Base-by-base conservation (phyloP, 495 filamentous ascomycete genomes). In the Daldinia decipiens region DNA sequence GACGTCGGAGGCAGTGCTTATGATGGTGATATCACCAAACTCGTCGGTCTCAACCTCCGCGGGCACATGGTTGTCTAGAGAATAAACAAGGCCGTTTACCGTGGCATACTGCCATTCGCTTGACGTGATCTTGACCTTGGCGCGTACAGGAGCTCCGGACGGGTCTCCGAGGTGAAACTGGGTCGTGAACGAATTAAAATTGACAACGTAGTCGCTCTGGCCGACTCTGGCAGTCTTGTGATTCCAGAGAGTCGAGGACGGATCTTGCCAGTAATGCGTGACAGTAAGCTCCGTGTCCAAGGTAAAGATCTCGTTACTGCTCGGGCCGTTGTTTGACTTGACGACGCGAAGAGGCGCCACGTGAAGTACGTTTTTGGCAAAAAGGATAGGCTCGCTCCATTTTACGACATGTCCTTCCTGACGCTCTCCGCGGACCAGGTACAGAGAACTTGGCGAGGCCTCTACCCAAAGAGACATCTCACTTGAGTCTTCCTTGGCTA, bases 391-490 rank as follows among this genome's bases (percentile, higher is more conserved):
- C 15, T 39, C 36, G 5, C 13, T 15, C 36, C 36, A 39, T 12
- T 39, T 39, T 1, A 39, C 36, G 36, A 39, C 3, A 15, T 39
- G 36, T 39, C 36, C 36, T 15, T 39, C 36, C 36, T 39, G 36
- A 39, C 36, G 36, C 36, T 39, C 12, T 39, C 36, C 36, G 13
- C 13, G 36, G 36, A 39, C 36, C n/a, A 39, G 36, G 13, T 39
- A 39, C 5, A 39, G 36, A 39, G 36, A 39, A 39, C 36, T 39
- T 15, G 36, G 36, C 4, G 36, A 39, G n/a, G 36, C 36, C 36
- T 39, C 36, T 39, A 39, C 36, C 36, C 36, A 39, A n/a, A 39
- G 36, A n/a, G 36, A 39, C 36, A 39, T 39, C 36, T 39, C 36
- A 13, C 36, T 12, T 15, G 13, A n/a, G 36, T 39, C 36, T 39